These are phyloP conservation scores for Nakataea oryzae DNA, from an alignment of 2,329 filamentous ascomycete genomes.

Conservation along the genomic window DNA sequence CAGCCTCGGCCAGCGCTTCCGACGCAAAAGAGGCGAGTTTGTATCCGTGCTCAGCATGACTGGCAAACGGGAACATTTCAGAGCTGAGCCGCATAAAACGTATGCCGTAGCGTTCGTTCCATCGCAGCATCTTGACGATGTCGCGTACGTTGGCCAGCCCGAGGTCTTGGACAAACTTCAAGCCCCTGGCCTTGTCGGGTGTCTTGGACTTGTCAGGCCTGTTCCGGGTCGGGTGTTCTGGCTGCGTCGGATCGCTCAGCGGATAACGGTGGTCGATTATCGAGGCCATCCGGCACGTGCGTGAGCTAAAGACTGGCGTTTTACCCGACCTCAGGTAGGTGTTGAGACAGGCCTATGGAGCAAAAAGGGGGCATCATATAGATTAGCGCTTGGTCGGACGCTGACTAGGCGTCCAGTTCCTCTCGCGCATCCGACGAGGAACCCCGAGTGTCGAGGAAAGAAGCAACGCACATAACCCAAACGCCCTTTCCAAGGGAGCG, in stretches of 20 bases:
- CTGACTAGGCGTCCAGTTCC: too few species aligned
- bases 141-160: conserved; percentile 77
- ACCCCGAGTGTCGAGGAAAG: background rate
- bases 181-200: conserved; percentile 55
- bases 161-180: conserved; percentile 63
- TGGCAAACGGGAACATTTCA: conserved; percentile 96
- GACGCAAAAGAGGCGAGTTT: conserved; percentile 74
- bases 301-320: conserved; percentile 79
- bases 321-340: conserved; percentile 78
- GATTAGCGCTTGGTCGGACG: background rate
- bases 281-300: conserved; percentile 83
- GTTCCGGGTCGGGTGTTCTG: conserved; percentile 77
- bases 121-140: conserved; percentile 73
- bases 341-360: conserved; percentile 66
- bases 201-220: conserved; percentile 66
- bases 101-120: conserved; percentile 89
- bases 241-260: conserved; percentile 61
- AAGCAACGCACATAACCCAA: conserved; percentile 65
- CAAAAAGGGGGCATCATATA: conserved; percentile 6
- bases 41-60: conserved; percentile 79
- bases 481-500: conserved; percentile 82
- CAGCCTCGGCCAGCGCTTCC: conserved; percentile 64
- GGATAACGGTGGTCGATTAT: conserved; percentile 85
- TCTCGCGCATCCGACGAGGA: background rate
- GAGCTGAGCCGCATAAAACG: conserved; percentile 87